phyloP scores from a whole-genome alignment of 1,284 basidiomycete genomes.

The Athelia sp. region DNA sequence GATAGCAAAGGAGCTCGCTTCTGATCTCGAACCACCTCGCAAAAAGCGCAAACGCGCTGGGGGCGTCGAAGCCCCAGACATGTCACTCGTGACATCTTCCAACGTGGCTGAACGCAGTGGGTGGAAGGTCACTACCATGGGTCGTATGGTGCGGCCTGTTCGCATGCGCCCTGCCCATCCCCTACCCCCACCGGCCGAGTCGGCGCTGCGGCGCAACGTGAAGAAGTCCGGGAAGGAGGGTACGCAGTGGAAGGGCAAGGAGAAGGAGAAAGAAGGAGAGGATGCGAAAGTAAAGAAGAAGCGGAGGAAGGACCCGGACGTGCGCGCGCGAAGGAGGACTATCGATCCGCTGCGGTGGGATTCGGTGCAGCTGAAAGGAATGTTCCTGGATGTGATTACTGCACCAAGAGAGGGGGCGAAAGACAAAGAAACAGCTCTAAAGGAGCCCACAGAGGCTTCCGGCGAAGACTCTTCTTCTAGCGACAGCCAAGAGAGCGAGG shows the following conservation, averaged over 20 bases:
- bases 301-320: conserved; percentile 34
- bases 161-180: conserved; percentile 64
- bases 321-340: conserved; percentile 43
- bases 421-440: conserved; percentile 5
- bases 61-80: conserved; percentile 44
- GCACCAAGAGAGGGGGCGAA: conserved; percentile 4
- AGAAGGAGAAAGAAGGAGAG: conserved; percentile 17
- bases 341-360: conserved; percentile 70
- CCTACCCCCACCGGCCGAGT: conserved; percentile 34
- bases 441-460: not conserved
- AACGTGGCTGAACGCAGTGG: conserved; percentile 45
- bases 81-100: conserved; percentile 56
- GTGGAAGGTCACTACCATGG: conserved; percentile 64
- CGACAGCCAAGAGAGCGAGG: conserved; percentile 3
- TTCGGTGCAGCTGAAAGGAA: conserved; percentile 59
- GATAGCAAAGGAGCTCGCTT: conserved; percentile 29
- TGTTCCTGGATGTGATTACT: conserved; percentile 44
- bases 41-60: conserved; percentile 34
- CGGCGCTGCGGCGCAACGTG: not conserved
- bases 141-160: conserved; percentile 59
- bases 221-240: not conserved
- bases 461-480: conserved; percentile 1
- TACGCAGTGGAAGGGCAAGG: conserved; percentile 12
- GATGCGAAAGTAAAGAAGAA: conserved; percentile 26
- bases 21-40: conserved; percentile 25